These are phyloP conservation scores for Saccharomycopsis capsularis DNA, from an alignment of 805 yeast genomes.

Conservation along the genomic window DNA sequence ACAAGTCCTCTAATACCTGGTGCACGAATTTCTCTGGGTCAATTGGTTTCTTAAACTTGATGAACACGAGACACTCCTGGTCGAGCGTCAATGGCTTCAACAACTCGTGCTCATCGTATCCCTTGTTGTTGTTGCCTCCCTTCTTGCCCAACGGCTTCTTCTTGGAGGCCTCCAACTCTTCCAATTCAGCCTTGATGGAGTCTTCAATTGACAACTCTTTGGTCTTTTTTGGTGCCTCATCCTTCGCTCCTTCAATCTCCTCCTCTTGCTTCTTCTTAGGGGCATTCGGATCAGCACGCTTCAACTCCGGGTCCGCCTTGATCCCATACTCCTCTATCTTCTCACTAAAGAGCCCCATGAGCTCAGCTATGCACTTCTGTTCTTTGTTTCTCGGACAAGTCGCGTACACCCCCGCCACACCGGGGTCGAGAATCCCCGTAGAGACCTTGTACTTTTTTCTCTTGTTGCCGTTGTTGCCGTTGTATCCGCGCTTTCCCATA, in stretches of 20 bases:
- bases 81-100: slow-evolving; percentile 57
- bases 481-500: slow-evolving; percentile 11
- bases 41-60: slow-evolving; percentile 72
- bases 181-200: slow-evolving; percentile 63
- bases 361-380: slow-evolving; percentile 66
- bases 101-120: slow-evolving; percentile 37
- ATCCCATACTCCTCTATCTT: slow-evolving; percentile 41
- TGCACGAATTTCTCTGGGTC: slow-evolving; percentile 69
- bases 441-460: slow-evolving; percentile 36
- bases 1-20: slow-evolving; percentile 54
- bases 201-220: slow-evolving; percentile 64
- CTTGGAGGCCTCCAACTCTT: slow-evolving; percentile 52
- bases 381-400: slow-evolving; percentile 84
- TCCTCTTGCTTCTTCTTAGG: slow-evolving; percentile 23
- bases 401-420: slow-evolving; percentile 80
- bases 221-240: slow-evolving; percentile 26
- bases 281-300: too few species aligned
- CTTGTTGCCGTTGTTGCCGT: background rate
- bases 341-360: slow-evolving; percentile 52
- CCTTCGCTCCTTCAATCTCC: slow-evolving; percentile 22
- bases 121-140: too few species aligned
- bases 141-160: too few species aligned
- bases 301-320: too few species aligned
- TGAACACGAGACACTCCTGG: slow-evolving; percentile 79
- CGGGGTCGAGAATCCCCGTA: slow-evolving; percentile 64